Evolutionary conservation across 108 stramenopile species (phyloP), one percentile per base, ranked within the genome.

Genomic region (Schizochytrium sp.): DNA sequence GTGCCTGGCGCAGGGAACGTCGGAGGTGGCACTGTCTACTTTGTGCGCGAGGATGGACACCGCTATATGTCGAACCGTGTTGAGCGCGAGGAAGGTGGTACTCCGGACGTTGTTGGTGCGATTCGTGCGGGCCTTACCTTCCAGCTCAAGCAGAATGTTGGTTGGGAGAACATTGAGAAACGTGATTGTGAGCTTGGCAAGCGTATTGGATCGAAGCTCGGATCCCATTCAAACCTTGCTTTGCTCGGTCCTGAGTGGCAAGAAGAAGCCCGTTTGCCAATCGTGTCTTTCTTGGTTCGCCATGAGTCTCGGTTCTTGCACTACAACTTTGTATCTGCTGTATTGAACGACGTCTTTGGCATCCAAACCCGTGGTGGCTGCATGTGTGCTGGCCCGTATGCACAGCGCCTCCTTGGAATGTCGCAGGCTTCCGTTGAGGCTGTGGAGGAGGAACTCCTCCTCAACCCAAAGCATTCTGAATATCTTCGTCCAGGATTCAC

Each of bases 21-120:
- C 28, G 96, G 96, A 8, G 99, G 99, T n/a, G 99, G 99, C 47
- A 99, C 98, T 0, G 98, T 99, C 10, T 98, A 98, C 91, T 99
- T 97, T 91, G 98, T 99, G 58, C 97, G 97, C 13, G 88, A 41
- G 45, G 89, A 96, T 60, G 73, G 91, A 61, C 93, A 95, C 87
- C 94, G 97, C 49, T 99, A 97, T 89, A 88, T 96, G 61, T 95
- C 96, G 72, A 97, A 99, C 92, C 96, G 96, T 44, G 95, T 97
- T 10, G 98, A 98, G 90, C 91, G 99, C 72, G 98, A 98, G 90
- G 99, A 99, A 93, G 99, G 97, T 1, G 99, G 99, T 8, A 97
- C 98, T n/a, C 98, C 98, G 2, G 95, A 98, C 91, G 95, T 98
- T 3, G 90, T 96, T 49, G 97, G 97, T 5, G 95, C 97, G 88